Evolutionary conservation across 208 protist genomes (phyloP).

Genomic region (Crithidia sp.): DNA sequence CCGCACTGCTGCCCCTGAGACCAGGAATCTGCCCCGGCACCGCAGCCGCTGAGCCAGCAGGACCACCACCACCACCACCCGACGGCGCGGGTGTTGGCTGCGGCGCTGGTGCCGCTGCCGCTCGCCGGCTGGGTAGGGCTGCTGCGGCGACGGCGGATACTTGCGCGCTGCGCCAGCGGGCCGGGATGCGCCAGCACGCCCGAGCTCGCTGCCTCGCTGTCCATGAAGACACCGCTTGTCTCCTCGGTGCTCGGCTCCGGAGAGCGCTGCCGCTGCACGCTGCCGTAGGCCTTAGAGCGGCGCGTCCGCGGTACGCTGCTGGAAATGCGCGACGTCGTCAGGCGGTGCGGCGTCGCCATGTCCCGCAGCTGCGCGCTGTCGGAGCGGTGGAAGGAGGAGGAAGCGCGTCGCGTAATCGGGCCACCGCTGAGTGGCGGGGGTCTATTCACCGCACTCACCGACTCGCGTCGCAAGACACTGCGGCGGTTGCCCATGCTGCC

Average conservation of each 20-base stretch:
- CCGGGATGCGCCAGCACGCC: conserved; percentile 8
- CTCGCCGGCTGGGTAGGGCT: conserved; percentile 23
- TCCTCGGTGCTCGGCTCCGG: conserved; percentile 4
- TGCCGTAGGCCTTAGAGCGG: conserved; percentile 21
- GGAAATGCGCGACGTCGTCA: conserved; percentile 23
- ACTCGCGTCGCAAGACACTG: conserved; percentile 34
- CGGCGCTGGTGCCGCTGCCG: too few relatives aligned
- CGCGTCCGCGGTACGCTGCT: conserved; percentile 38
- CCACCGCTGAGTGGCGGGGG: neutral
- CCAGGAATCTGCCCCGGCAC: conserved; percentile 27
- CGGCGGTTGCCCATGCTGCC: conserved; percentile 22
- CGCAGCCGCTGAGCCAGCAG: neutral
- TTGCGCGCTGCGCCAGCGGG: conserved; percentile 20
- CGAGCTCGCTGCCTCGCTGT: neutral
- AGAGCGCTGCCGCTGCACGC: conserved; percentile 15
- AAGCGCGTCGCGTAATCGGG: conserved; percentile 24
- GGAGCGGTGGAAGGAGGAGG: conserved; percentile 37
- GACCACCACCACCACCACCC: neutral
- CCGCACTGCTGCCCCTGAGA: conserved; percentile 15
- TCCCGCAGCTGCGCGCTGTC: conserved; percentile 44
- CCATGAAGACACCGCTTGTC: neutral
- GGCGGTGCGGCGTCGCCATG: conserved; percentile 34
- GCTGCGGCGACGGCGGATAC: conserved; percentile 35
- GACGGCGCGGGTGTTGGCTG: conserved; percentile 2
- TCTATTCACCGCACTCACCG: conserved; percentile 15